Evolutionary conservation across 1,139 yeast species (phyloP).

Genomic region (Arxiozyma heterogenica): DNA sequence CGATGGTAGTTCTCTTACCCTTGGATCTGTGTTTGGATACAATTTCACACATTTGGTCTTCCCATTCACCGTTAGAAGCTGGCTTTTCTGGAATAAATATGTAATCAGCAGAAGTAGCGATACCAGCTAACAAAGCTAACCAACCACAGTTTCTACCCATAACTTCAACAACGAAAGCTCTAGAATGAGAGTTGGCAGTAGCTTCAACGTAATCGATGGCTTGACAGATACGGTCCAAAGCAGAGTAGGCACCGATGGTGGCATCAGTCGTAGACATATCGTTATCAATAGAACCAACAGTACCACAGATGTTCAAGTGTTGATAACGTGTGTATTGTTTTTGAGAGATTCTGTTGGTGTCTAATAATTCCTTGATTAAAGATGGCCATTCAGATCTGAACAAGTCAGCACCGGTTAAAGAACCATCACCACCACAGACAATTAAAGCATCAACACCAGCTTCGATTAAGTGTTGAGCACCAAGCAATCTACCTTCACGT

Average conservation of each 20-base stretch:
- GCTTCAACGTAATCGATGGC: constrained; percentile 88
- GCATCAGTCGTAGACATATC: constrained; percentile 96
- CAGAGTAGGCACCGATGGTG: constrained; percentile 92
- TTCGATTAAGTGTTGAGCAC: constrained; percentile 73
- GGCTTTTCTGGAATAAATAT: constrained; percentile 75
- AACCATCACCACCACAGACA: constrained; percentile 99
- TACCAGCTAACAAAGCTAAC: constrained; percentile 94
- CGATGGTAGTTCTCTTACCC: constrained; percentile 91
- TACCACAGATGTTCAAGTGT: constrained; percentile 81
- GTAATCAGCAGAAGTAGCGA: constrained; percentile 91
- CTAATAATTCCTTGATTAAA: constrained; percentile 59
- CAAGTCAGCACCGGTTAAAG: constrained; percentile 92
- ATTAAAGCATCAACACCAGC: constrained; percentile 91
- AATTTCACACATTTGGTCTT: constrained; percentile 61
- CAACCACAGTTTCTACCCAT: constrained; percentile 99
- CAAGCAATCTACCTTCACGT: constrained; percentile 70
- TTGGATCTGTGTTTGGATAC: constrained; percentile 67
- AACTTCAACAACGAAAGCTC: constrained; percentile 96
- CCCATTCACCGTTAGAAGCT: constrained; percentile 42
- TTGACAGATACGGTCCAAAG: constrained; percentile 86
- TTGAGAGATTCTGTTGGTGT: constrained; percentile 43
- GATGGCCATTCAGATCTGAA: constrained; percentile 94
- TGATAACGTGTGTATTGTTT: constrained; percentile 53
- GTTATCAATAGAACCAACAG: constrained; percentile 94
- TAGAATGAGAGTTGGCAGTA: constrained; percentile 91